Base-by-base conservation (phyloP, 345 rosid species). In the Noccaea bulbosa region DNA sequence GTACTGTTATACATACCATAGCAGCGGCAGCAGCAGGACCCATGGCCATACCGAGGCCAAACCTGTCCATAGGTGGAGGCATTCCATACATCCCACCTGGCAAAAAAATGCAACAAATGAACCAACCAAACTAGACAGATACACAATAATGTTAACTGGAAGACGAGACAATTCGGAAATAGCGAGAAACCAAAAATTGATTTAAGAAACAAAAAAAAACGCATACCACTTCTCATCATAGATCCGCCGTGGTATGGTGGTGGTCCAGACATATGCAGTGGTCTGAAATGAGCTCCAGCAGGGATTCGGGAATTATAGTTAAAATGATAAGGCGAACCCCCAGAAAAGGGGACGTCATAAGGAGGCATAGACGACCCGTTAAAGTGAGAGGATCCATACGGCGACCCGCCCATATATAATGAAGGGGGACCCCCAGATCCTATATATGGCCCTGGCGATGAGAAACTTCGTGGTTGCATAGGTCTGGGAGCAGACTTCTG, bases 311-410 rank as follows among this genome's bases (percentile, higher is more conserved):
- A 77, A 11, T 81, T 83, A 67, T 94, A 94, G 73, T 82, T 85
- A 79, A 89, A 91, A 69, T 86, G 96, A 81, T 92, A 95, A 59
- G 97, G 90, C 33, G 98, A 89, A 15, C 97, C 91, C 69, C 98
- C 99, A 41, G 96, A 74, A 78, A 87, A 92, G 8, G 99, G 91
- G 41, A 83, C 78, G 2, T 95, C 98, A 71, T 92, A 95, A 5
- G 93, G 93, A 77, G 98, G 88, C 79, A 89, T 79, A 17, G 89
- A 84, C 17, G 99, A 83, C 8, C 91, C 94, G 67, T 86, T 91
- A 69, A 87, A 88, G 66, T 85, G 72, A 27, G 98, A 87, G 63
- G 96, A 81, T 17, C 92, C 98, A 80, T 95, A 95, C n/a, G 96
- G 93, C 6, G 96, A 91, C 41, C 89, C 83, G 54, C 96, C 93